Evolutionary conservation across 345 rosid genomes (phyloP).

Genomic region (Boechera retrofracta): DNA sequence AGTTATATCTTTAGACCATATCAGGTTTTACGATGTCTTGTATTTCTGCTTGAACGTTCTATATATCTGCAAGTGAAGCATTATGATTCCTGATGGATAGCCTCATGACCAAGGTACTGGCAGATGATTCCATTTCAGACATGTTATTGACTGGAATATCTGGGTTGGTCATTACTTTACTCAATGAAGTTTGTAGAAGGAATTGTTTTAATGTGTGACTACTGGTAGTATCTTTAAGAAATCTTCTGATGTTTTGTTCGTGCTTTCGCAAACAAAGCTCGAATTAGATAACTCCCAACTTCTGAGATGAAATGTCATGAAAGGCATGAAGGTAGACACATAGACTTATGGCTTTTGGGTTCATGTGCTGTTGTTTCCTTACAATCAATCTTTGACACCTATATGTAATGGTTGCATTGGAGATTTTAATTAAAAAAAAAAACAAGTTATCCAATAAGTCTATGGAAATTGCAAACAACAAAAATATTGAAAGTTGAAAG

Average conservation of each 20-base stretch:
- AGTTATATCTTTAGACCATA: conserved; percentile 39
- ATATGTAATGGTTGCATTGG: too few species aligned
- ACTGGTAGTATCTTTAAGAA: conserved; percentile 1
- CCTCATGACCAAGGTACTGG: conserved; percentile 10
- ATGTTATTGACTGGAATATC: conserved; percentile 15
- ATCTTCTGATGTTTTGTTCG: conserved; percentile 8
- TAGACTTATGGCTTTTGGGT: too few species aligned
- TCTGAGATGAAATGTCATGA: not conserved
- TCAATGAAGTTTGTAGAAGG: not conserved
- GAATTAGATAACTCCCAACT: not conserved
- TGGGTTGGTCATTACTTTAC: conserved; percentile 3
- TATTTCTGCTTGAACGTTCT: conserved; percentile 15
- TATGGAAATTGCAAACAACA: not conserved
- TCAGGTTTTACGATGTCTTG: not conserved
- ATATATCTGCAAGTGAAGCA: conserved; percentile 18
- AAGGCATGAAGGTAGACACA: not conserved
- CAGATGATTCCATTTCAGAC: conserved; percentile 3
- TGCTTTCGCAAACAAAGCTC: conserved; percentile 16
- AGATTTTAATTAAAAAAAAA: too few species aligned
- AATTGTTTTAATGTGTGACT: not conserved
- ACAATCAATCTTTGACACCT: too few species aligned
- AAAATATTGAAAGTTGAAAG: not conserved
- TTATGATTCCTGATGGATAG: conserved; percentile 9
- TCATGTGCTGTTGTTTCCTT: too few species aligned
- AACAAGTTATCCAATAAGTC: too few species aligned